A percentile compares a stretch with the other conserved stretches of the same genome.
Conservation (phyloP, 2,329 filamentous ascomycete species). For the Botrytis hyacinthi region DNA sequence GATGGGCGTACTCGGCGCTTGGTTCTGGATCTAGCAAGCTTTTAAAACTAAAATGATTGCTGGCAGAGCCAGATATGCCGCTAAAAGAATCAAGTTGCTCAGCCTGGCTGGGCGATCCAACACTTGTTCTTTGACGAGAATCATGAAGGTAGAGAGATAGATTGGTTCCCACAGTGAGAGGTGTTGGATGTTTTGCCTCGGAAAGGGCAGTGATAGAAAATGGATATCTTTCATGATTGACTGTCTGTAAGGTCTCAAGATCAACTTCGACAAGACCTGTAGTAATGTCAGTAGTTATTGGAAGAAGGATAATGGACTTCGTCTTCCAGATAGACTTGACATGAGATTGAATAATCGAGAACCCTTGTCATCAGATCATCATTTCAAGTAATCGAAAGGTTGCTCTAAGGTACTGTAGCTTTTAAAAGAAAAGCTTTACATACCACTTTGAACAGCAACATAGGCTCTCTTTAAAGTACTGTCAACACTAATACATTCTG, state of each 20-base stretch:
- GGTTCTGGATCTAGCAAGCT: slow-evolving; percentile 46
- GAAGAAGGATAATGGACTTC: not conserved
- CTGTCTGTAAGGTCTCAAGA: slow-evolving; percentile 66
- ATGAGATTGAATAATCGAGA: not conserved
- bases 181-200: slow-evolving; percentile 60
- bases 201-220: slow-evolving; percentile 84
- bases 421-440: slow-evolving; percentile 32
- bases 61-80: slow-evolving; percentile 31
- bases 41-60: slow-evolving; percentile 31
- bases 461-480: slow-evolving; percentile 66
- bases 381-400: not conserved
- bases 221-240: slow-evolving; percentile 70
- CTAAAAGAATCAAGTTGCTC: slow-evolving; percentile 33
- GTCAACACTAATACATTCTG: slow-evolving; percentile 82
- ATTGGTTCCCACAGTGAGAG: slow-evolving; percentile 81
- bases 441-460: slow-evolving; percentile 73
- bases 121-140: slow-evolving; percentile 49
- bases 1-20: slow-evolving; percentile 61
- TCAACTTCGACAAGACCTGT: slow-evolving; percentile 76
- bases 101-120: slow-evolving; percentile 26
- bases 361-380: not conserved
- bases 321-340: not conserved
- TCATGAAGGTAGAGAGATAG: slow-evolving; percentile 82
- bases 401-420: not conserved
- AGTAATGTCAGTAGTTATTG: not conserved